Evolutionary conservation across 495 filamentous ascomycete genomes (phyloP).

Genomic region (Antarctomyces pellizariae): DNA sequence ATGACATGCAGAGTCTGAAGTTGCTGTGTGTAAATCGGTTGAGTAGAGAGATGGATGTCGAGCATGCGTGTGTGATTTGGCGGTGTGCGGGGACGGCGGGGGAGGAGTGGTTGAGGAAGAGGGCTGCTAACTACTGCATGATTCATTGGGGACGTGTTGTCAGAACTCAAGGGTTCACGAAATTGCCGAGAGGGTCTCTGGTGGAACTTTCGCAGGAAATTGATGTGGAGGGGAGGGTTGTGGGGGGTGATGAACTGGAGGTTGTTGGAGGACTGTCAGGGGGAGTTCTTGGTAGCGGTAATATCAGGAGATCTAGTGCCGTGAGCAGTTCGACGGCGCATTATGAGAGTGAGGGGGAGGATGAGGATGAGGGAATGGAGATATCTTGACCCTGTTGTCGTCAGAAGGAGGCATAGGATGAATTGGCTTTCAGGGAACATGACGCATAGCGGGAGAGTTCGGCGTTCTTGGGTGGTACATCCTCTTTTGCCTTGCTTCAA

Average conservation of each 20-base stretch:
- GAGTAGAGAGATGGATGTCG: conserved; percentile 71
- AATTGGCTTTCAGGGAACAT: too few relatives aligned
- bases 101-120: conserved; percentile 78
- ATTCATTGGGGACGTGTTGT: conserved; percentile 89
- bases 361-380: conserved; percentile 44
- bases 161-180: conserved; percentile 65
- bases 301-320: conserved; percentile 28
- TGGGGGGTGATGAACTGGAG: conserved; percentile 67
- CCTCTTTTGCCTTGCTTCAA: too few relatives aligned
- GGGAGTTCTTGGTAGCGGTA: conserved; percentile 30
- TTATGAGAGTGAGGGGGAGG: conserved; percentile 41
- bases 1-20: conserved; percentile 82
- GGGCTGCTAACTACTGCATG: conserved; percentile 72
- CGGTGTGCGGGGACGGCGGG: conserved; percentile 72
- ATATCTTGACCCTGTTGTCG: too few relatives aligned
- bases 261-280: conserved; percentile 45
- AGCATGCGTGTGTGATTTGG: conserved; percentile 90
- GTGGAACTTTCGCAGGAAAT: conserved; percentile 85
- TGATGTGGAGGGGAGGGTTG: conserved; percentile 69
- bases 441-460: too few relatives aligned
- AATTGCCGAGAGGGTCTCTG: conserved; percentile 48
- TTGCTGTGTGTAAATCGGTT: conserved; percentile 74
- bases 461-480: too few relatives aligned
- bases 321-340: conserved; percentile 31
- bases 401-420: too few relatives aligned